Evolutionary conservation across 495 filamentous ascomycete genomes (phyloP), one percentile per base, ranked within the genome.

Genomic region (Hypoxylon perforatum): DNA sequence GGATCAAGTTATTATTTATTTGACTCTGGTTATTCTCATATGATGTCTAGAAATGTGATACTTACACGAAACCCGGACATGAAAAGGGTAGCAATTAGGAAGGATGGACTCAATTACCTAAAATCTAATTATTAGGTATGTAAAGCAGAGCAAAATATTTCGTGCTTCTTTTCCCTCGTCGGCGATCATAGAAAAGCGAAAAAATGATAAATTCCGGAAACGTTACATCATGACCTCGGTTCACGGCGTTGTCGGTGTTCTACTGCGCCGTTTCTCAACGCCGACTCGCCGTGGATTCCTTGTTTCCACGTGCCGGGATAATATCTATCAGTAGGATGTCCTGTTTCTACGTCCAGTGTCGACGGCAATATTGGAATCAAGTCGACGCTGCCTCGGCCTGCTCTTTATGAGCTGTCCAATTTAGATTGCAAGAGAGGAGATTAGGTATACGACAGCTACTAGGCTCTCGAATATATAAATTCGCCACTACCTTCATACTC

Each of bases 231-330:
- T n/a, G 44, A 25, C 44, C 18, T 47, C 41, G 17, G 4, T 21
- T 45, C 15, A 18, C 57, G 57, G 57, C 45, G 57, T 7, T 15
- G 47, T 61, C 58, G 49, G 58, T 19, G 17, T n/a, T 36, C 48
- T 35, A 38, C 57, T 17, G 30, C 6, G 3, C 57, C 57, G 57
- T 46, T 52, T 14, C 35, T n/a, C 0, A 25, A 12, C 44, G 15
- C 46, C 46, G 47, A 60, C 22, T 60, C 23, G 9, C 45, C 15
- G 33, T n/a, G 1, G 15, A 46, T 19, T 28, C n/a, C 30, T 33
- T 18, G 14, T 18, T 19, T 14, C 36, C 36, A 14, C 36, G 11
- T 39, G 11, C 36, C 4, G 36, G 36, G 15, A 14, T 5, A 14
- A 39, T 39, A 8, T 3, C 5, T 14, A 39, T 39, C 36, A 35